phyloP scores from a whole-genome alignment of 2,329 filamentous ascomycete species.

The Pestalotiopsis sp. region DNA sequence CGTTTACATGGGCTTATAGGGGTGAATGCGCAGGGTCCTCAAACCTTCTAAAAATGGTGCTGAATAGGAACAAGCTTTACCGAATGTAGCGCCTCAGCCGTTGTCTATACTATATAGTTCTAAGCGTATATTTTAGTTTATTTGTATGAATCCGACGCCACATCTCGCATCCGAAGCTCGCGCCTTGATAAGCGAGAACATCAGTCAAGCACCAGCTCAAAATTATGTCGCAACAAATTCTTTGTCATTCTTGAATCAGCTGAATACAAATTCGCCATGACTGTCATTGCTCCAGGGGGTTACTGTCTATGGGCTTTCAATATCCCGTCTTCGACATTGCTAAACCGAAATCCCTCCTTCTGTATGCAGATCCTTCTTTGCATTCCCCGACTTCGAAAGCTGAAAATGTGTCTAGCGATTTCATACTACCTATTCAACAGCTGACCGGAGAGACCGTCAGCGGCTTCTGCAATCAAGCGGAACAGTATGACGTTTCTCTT shows the following conservation, averaged over 20 bases:
- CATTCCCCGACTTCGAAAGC: background rate
- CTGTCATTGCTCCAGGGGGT: background rate
- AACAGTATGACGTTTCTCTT: too few species aligned
- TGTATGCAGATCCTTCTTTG: background rate
- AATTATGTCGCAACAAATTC: background rate
- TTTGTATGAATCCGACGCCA: background rate
- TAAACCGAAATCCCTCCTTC: background rate
- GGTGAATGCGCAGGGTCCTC: background rate
- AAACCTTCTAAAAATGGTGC: background rate
- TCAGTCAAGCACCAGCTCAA: background rate
- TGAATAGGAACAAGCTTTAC: background rate
- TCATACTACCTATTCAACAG: background rate
- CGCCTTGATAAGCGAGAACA: background rate
- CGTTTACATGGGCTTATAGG: background rate
- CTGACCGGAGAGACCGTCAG: background rate
- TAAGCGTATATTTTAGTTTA: background rate
- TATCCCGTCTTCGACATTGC: background rate
- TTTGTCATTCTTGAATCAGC: background rate
- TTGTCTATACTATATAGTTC: background rate
- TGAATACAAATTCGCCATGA: background rate
- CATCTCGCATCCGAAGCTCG: background rate
- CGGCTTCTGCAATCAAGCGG: background rate
- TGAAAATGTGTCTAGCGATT: background rate
- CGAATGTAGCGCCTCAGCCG: background rate
- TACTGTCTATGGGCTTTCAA: background rate